Evolutionary conservation across 108 stramenopile genomes (phyloP).

Genomic region (Skeletonema grethae): DNA sequence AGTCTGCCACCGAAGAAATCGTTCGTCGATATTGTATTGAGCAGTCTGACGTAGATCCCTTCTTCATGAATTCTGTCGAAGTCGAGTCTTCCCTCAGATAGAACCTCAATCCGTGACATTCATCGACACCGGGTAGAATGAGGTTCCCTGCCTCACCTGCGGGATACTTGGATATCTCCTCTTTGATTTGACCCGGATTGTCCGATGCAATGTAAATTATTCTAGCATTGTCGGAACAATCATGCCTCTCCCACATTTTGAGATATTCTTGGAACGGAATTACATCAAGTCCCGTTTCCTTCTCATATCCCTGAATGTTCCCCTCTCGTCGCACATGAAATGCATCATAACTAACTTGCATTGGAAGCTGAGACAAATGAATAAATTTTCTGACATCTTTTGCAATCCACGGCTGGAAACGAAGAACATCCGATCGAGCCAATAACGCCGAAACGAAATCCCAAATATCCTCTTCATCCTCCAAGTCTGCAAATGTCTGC

Average conservation of each 20-base stretch:
- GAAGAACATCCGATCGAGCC: conserved; percentile 8
- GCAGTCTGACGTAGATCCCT: background rate
- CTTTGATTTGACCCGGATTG: conserved; percentile 5
- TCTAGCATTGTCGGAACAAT: conserved; percentile 6
- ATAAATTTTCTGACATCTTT: background rate
- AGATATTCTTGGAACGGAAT: conserved; percentile 21
- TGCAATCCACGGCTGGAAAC: conserved; percentile 9
- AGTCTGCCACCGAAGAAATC: conserved; percentile 11
- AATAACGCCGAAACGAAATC: conserved; percentile 1
- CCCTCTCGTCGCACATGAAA: background rate
- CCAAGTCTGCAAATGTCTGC: conserved; percentile 3
- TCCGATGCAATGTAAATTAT: conserved; percentile 17
- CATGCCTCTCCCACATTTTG: conserved; percentile 1
- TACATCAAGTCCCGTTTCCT: background rate
- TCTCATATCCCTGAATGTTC: background rate
- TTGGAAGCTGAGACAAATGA: background rate
- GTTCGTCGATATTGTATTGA: conserved; percentile 6
- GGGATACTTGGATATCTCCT: conserved; percentile 13
- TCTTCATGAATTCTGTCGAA: background rate
- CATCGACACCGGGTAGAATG: background rate
- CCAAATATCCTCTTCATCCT: conserved; percentile 5
- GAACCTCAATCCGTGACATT: conserved; percentile 13
- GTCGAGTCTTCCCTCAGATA: conserved; percentile 1
- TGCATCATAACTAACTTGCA: conserved; percentile 5
- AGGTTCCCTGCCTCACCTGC: background rate